phyloP scores from a whole-genome alignment of 257 asterid genomes.

The Solanum chmielewskii region DNA sequence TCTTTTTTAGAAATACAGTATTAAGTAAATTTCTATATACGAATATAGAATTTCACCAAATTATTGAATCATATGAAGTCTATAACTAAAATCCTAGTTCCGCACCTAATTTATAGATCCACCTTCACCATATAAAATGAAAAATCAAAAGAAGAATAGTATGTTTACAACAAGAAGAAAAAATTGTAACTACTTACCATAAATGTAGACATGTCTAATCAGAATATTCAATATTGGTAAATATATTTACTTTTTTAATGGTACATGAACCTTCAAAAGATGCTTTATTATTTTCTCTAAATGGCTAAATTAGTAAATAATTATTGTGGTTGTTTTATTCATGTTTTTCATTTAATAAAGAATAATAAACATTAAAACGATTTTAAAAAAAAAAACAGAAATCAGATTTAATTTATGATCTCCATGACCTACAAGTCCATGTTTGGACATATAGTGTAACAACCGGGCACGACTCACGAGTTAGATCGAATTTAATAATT shows the following conservation, averaged over 20 bases:
- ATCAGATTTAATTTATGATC: neutral
- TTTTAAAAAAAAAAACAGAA: neutral
- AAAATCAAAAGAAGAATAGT: neutral
- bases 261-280: neutral
- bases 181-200: neutral
- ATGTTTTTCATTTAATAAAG: neutral
- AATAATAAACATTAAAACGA: neutral
- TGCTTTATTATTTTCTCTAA: neutral
- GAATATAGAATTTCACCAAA: rapidly evolving
- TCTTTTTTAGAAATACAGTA: neutral
- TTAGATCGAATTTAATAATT: too few species aligned
- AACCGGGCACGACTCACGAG: neutral
- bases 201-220: neutral
- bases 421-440: neutral
- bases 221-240: neutral
- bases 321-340: neutral
- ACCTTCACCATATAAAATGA: neutral
- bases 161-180: neutral
- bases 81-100: neutral
- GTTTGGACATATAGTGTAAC: neutral
- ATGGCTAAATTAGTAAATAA: neutral
- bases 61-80: neutral
- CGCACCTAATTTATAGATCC: neutral
- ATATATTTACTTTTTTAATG: neutral
- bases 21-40: neutral